These are phyloP conservation scores for Bretschneidera sinensis DNA, from an alignment of 345 rosid genomes.

Conservation along the genomic window DNA sequence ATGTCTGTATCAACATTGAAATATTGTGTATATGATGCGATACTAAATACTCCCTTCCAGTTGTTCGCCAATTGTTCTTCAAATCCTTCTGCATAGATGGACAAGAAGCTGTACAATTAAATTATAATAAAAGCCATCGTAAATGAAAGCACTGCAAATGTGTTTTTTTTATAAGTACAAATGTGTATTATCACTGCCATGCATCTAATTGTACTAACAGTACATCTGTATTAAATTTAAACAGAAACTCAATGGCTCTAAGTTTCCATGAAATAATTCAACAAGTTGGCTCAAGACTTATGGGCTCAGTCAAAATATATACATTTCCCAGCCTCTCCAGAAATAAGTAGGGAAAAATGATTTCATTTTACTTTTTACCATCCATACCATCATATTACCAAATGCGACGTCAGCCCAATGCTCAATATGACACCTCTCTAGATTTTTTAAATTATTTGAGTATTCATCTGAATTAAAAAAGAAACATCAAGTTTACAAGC, in stretches of 20 bases:
- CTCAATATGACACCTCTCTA: too few relatives aligned
- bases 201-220: not conserved
- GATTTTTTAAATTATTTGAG: too few relatives aligned
- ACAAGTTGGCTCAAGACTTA: not conserved
- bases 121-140: not conserved
- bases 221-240: not conserved
- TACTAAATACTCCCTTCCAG: conserved; percentile 80
- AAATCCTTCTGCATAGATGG: conserved; percentile 50
- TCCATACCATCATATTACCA: too few relatives aligned
- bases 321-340: not conserved
- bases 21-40: conserved; percentile 77
- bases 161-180: too few relatives aligned
- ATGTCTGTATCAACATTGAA: conserved; percentile 87
- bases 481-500: too few relatives aligned
- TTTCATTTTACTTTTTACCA: too few relatives aligned
- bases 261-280: not conserved
- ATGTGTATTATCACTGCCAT: not conserved
- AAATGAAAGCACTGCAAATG: too few relatives aligned
- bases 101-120: conserved; percentile 5
- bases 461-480: too few relatives aligned
- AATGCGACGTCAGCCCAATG: too few relatives aligned
- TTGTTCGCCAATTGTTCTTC: conserved; percentile 72
- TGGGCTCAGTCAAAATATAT: not conserved
- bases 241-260: not conserved
- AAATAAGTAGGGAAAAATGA: not conserved